These are phyloP conservation scores for Wickerhamiella sergipiensis DNA, from an alignment of 805 yeast genomes.

Conservation along the genomic window DNA sequence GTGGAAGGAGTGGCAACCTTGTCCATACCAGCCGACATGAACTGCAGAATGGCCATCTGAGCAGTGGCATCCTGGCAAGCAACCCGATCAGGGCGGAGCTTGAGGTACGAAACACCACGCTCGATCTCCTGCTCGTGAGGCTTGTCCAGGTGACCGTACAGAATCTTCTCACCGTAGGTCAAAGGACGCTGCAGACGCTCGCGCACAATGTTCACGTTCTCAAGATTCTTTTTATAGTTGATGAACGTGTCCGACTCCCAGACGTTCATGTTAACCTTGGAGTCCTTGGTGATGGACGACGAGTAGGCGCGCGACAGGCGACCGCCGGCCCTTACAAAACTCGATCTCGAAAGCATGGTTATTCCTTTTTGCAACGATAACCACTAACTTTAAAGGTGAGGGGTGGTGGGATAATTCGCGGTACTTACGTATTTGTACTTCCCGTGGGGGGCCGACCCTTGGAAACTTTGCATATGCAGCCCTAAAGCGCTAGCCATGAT, in stretches of 20 bases:
- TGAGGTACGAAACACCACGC: slow-evolving; percentile 84
- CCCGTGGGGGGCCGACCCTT: background rate
- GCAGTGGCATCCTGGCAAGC: slow-evolving; percentile 99
- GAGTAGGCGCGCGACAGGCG: slow-evolving; percentile 18
- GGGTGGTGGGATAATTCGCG: background rate
- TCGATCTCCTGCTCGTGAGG: slow-evolving; percentile 76
- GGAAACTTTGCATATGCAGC: background rate
- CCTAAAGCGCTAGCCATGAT: background rate
- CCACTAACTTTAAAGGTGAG: background rate
- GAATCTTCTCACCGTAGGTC: slow-evolving; percentile 88
- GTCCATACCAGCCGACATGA: slow-evolving; percentile 89
- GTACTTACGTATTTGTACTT: background rate
- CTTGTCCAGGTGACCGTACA: slow-evolving; percentile 88
- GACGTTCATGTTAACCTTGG: slow-evolving; percentile 63
- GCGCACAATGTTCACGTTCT: slow-evolving; percentile 75
- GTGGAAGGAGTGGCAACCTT: slow-evolving; percentile 89
- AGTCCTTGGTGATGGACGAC: slow-evolving; percentile 38
- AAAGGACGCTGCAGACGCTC: slow-evolving; percentile 74
- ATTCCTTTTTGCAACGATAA: background rate
- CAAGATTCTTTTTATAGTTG: slow-evolving; percentile 81
- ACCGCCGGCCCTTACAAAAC: slow-evolving; percentile 9
- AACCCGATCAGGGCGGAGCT: slow-evolving; percentile 93
- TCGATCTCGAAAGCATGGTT: slow-evolving; percentile 9
- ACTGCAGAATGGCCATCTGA: slow-evolving; percentile 94
- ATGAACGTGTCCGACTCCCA: slow-evolving; percentile 57